These are phyloP conservation scores for Exserohilum turcica DNA, from an alignment of 2,329 filamentous ascomycete genomes.

Conservation along the genomic window DNA sequence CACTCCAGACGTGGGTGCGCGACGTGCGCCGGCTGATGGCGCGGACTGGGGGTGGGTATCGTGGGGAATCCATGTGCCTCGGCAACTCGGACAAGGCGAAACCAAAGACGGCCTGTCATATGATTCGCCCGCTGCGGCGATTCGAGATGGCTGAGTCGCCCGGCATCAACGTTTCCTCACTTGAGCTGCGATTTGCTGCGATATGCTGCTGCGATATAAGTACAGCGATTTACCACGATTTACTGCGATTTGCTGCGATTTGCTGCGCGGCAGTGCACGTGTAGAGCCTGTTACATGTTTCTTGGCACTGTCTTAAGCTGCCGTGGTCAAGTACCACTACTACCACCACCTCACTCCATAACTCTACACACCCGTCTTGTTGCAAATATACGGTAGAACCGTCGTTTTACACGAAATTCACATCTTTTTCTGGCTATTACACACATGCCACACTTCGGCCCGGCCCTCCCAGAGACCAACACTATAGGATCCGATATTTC, in stretches of 20 bases:
- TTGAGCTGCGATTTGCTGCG: not conserved
- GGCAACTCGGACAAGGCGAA: slow-evolving; percentile 28
- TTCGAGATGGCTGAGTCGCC: slow-evolving; percentile 16
- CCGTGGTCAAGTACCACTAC: not conserved
- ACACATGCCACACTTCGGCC: no score
- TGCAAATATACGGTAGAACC: not conserved
- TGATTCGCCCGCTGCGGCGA: slow-evolving; percentile 13
- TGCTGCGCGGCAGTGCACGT: not conserved
- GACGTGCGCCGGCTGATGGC: slow-evolving; percentile 12
- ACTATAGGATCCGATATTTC: no score
- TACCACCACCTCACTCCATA: not conserved
- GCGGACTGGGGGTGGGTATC: slow-evolving; percentile 22
- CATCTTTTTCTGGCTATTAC: no score
- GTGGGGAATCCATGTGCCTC: slow-evolving; percentile 39
- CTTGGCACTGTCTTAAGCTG: slow-evolving; percentile 3
- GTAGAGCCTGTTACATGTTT: slow-evolving; percentile 6
- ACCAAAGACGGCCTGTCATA: slow-evolving; percentile 19
- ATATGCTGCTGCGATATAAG: no score
- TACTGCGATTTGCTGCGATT: not conserved
- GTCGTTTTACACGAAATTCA: no score
- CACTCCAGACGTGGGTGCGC: slow-evolving; percentile 15
- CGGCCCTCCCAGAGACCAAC: no score
- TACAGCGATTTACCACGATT: no score
- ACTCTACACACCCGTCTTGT: not conserved
- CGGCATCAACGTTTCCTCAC: not conserved